A percentile compares a stretch with the other conserved stretches of the same genome.
phyloP scores from a whole-genome alignment of 805 yeast species.

The Candida schatavii region DNA sequence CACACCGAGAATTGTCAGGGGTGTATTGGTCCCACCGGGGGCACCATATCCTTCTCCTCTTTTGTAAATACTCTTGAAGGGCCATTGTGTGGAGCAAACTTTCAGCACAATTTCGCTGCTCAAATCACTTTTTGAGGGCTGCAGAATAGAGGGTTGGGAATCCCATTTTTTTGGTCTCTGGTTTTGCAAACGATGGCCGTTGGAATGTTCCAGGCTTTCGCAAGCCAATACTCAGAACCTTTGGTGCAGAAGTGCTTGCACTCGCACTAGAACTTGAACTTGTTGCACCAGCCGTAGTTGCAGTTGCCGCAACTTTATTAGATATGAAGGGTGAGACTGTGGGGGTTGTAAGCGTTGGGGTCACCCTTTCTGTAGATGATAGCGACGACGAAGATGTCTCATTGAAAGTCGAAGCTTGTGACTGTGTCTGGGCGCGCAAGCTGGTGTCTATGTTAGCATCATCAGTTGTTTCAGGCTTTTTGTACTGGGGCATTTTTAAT shows the following conservation, averaged over 20 bases:
- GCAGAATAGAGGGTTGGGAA: slow-evolving; percentile 25
- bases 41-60: no score
- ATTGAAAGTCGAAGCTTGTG: no score
- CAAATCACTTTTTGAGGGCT: slow-evolving; percentile 13
- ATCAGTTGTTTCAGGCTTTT: slow-evolving; percentile 11
- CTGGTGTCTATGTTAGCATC: neutral
- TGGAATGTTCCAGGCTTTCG: slow-evolving; percentile 36
- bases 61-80: no score
- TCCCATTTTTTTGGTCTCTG: slow-evolving; percentile 17
- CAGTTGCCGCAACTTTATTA: slow-evolving; percentile 16
- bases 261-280: slow-evolving; percentile 4
- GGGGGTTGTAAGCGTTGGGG: slow-evolving; percentile 14
- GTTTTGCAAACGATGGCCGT: slow-evolving; percentile 20
- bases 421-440: no score
- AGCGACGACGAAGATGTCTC: no score
- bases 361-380: no score
- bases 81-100: no score
- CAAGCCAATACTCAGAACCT: slow-evolving; percentile 21
- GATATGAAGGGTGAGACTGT: slow-evolving; percentile 29
- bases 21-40: no score
- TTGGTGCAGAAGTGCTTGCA: no score
- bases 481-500: slow-evolving; percentile 26
- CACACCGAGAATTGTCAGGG: no score
- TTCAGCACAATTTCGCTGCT: neutral
- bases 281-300: slow-evolving; percentile 11